Evolutionary conservation across 1,284 basidiomycete species (phyloP), one percentile per base, ranked within the genome.

Genomic region (Moniliophthora roreri): DNA sequence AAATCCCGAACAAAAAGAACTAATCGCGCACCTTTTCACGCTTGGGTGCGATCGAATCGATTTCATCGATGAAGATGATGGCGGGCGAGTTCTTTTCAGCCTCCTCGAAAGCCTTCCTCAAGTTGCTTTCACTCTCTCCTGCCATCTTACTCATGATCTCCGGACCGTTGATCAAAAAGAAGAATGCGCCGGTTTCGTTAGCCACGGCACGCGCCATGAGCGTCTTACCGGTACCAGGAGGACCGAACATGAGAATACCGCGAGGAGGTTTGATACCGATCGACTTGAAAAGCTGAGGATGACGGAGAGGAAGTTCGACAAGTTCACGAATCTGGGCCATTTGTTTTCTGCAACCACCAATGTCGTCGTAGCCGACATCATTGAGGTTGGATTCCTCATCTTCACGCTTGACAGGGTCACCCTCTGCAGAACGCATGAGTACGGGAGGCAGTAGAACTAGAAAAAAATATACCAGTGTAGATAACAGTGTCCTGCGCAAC

Each of bases 141-240:
- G 95, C 95, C 95, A 98, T 98, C 79, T 98, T 99, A 66, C 91
- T 94, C 96, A 99, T 99, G 71, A 99, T 98, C 73, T 99, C 97
- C 46, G 96, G 97, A 58, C 97, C 96, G 66, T 98, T 99, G 77
- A 99, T 99, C 54, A 98, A 78, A 87, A 99, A 99, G 83, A 99
- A 99, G 84, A 99, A 99, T 18, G 97, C 97, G 51, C 97, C 96
- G 26, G 96, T 99, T 75, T 99, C 97, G 70, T 99, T 99, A 58
- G 96, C 97, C 40, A 99, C 97, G 9, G 97, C 97, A 63, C 97
- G 89, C 41, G 97, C 96, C 96, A 99, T 99, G 59, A 97, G 82
- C 9, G 95, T 97, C 77, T 97, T 98, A 80, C 95, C 95, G 21
- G 95, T 97, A 80, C 95, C 95, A 37, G 95, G 95, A 59, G 95